These are phyloP conservation scores for Beauveria sp. DNA, from an alignment of 2,329 filamentous ascomycete species.

Conservation along the genomic window DNA sequence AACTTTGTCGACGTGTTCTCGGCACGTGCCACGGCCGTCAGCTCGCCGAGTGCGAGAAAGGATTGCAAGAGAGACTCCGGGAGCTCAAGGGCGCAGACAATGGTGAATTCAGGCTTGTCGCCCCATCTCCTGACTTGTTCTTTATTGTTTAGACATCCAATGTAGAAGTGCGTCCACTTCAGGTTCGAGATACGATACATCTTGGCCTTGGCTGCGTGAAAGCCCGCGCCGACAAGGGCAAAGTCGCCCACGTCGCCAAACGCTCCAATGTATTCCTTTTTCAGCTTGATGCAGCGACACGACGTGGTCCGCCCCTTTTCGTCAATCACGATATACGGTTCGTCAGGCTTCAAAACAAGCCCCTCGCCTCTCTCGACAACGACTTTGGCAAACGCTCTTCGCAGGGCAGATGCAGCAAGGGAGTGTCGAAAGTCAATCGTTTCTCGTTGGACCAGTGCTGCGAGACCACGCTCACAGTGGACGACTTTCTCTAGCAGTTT, in stretches of 20 bases:
- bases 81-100: slow-evolving; percentile 58
- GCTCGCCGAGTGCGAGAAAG: slow-evolving; percentile 42
- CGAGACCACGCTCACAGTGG: slow-evolving; percentile 46
- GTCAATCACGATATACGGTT: slow-evolving; percentile 63
- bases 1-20: slow-evolving; percentile 37
- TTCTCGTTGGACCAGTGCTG: slow-evolving; percentile 59
- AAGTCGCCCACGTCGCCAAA: slow-evolving; percentile 82
- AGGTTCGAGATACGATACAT: slow-evolving; percentile 45
- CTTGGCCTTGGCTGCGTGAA: slow-evolving; percentile 55
- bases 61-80: slow-evolving; percentile 41
- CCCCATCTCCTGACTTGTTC: slow-evolving; percentile 44
- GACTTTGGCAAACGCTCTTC: slow-evolving; percentile 57
- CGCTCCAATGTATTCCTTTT: slow-evolving; percentile 72
- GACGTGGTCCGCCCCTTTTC: slow-evolving; percentile 27
- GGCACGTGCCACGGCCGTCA: slow-evolving; percentile 28
- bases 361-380: slow-evolving; percentile 67
- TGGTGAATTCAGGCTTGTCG: slow-evolving; percentile 51
- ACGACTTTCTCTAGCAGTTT: slow-evolving; percentile 50
- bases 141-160: slow-evolving; percentile 69
- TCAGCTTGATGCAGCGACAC: slow-evolving; percentile 68
- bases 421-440: slow-evolving; percentile 56
- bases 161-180: slow-evolving; percentile 72
- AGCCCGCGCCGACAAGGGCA: slow-evolving; percentile 67
- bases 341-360: slow-evolving; percentile 70
- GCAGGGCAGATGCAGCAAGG: slow-evolving; percentile 46